Evolutionary conservation across 805 yeast species (phyloP), one percentile per base, ranked within the genome.

Genomic region (Zygoascus ofunaensis): DNA sequence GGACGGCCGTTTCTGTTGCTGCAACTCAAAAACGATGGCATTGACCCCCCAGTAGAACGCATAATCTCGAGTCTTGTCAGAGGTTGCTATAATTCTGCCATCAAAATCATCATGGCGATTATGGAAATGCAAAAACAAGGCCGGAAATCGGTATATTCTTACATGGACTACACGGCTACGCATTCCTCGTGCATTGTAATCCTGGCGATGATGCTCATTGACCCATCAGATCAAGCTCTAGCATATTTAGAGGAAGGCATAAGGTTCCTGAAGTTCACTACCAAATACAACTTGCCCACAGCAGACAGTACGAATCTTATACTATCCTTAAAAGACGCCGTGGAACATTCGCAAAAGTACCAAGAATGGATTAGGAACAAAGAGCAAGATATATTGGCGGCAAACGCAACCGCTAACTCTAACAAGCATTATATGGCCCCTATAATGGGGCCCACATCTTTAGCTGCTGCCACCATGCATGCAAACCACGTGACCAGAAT

Each of bases 1-100:
- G 42, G 42, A 4, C 32, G 42, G 4, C 42, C 42, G 21, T 39
- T 39, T 30, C 21, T 39, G 21, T 34, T 39, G 14, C 21, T 23
- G 35, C 24, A 30, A 32, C 26, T 39, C 3, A 17, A 22, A 10
- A 20, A 39, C 24, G 8, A 14, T 8, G 30, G n/a, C 10, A 18
- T 30, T 21, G 39, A 36, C 14, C 22, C 39, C 15, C 21, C 39
- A 7, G 21, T 36, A 4, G 18, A 15, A 15, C 22, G 23, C 5
- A 12, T 39, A 23, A 34, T 34, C 3, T n/a, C 19, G 3, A 17
- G 28, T 8, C 32, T 39, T 8, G n/a, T 26, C 28, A 26, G 30
- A 17, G 15, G 20, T 5, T 39, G 35, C 21, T 39, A 21, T 26
- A 3, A 15, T 18, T 32, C 42, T 7, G 35, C 42, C 10, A 30